These are phyloP conservation scores for Actinomucor elegans DNA, from an alignment of 371 early-diverging fungal genomes.

Conservation along the genomic window DNA sequence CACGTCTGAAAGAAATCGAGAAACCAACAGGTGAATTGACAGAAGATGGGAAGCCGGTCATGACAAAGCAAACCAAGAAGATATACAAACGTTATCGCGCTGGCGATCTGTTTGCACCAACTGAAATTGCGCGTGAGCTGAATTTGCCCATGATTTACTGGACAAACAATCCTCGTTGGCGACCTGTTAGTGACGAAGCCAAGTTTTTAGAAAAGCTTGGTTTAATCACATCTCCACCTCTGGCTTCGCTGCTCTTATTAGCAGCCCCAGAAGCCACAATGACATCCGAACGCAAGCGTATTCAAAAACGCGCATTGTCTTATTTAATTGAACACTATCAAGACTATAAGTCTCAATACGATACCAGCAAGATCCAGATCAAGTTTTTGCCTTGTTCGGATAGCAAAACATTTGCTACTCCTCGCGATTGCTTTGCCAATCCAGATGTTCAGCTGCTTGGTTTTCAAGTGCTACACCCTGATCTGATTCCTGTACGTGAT, in stretches of 20 bases:
- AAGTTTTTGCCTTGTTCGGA: conserved; percentile 69
- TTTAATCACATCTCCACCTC: conserved; percentile 54
- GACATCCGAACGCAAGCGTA: conserved; percentile 19
- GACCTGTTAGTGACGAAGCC: conserved; percentile 50
- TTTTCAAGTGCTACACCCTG: conserved; percentile 63
- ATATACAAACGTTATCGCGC: conserved; percentile 63
- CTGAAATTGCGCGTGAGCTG: conserved; percentile 57
- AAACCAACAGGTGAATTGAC: conserved; percentile 14
- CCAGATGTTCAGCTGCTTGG: conserved; percentile 64
- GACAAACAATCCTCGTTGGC: conserved; percentile 57
- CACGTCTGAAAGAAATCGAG: conserved; percentile 20
- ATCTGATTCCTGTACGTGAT: conserved; percentile 55
- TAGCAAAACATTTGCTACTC: conserved; percentile 45
- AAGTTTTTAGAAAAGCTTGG: conserved; percentile 70
- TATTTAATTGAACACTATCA: conserved; percentile 77
- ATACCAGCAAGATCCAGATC: conserved; percentile 38
- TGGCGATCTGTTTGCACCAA: conserved; percentile 71
- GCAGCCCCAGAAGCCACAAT: conserved; percentile 39
- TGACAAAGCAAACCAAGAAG: conserved; percentile 21
- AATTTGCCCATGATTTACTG: conserved; percentile 75
- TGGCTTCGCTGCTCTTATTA: conserved; percentile 51
- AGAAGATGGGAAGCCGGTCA: conserved; percentile 14
- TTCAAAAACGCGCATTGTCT: conserved; percentile 54
- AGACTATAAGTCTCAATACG: conserved; percentile 53
- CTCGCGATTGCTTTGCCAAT: conserved; percentile 65